A percentile compares a stretch with the other conserved stretches of the same genome.
These are phyloP conservation scores for Silene uniflora DNA, from an alignment of 148 eudicot species.

Conservation along the genomic window DNA sequence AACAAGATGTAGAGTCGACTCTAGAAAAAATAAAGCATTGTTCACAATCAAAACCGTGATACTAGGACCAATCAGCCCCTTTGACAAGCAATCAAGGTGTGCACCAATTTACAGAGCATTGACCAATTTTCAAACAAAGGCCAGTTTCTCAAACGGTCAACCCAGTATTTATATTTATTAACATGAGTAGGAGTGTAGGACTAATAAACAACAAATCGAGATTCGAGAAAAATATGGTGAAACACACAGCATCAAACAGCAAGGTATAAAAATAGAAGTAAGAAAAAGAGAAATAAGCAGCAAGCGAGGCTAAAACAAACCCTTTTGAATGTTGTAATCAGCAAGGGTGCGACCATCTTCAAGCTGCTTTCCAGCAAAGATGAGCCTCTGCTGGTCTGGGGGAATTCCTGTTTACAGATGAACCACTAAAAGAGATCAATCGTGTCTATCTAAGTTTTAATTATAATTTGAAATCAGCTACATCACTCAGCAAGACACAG, in stretches of 20 bases:
- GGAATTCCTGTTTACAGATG: slow-evolving; percentile 27
- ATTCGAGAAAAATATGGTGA: too few relatives aligned
- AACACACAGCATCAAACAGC: neutral
- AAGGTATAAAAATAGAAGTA: too few relatives aligned
- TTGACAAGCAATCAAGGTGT: too few relatives aligned
- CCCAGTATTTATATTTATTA: too few relatives aligned
- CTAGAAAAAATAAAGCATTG: slow-evolving; percentile 20
- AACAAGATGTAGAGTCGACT: slow-evolving; percentile 48
- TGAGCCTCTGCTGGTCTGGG: slow-evolving; percentile 45
- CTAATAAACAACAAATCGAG: too few relatives aligned
- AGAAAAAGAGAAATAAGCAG: neutral
- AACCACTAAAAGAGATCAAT: neutral
- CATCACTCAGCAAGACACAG: too few relatives aligned
- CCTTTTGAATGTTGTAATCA: slow-evolving; percentile 45
- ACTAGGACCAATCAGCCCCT: neutral
- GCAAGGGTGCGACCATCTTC: slow-evolving; percentile 48
- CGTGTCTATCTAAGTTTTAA: too few relatives aligned
- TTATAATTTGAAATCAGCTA: too few relatives aligned
- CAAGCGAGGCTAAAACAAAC: slow-evolving; percentile 4
- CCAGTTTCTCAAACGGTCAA: too few relatives aligned
- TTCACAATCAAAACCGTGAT: neutral
- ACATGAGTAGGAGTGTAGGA: too few relatives aligned
- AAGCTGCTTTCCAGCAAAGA: slow-evolving; percentile 45
- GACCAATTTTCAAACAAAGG: too few relatives aligned
- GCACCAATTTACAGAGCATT: too few relatives aligned